Evolutionary conservation across 176 grass and related monocot species (phyloP), one percentile per base, ranked within the genome.

Genomic region (Cenchrus fungigraminus): DNA sequence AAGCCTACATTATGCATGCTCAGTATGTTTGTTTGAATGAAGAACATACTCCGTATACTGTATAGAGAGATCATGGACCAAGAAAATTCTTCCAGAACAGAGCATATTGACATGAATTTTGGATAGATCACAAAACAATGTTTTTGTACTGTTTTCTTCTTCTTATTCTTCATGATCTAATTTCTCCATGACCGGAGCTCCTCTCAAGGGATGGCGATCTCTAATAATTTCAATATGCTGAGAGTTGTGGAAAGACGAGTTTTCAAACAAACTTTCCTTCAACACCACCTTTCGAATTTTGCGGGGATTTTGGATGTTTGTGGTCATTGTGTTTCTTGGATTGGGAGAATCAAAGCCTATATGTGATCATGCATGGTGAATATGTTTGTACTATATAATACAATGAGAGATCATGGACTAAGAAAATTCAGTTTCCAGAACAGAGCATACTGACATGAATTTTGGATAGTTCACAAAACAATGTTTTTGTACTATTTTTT

Each of bases 241-340:
- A 25, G 22, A 25, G 22, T 25, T 25, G 22, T 25, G 22, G 22
- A 25, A 25, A 25, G 22, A 25, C 22, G 22, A 25, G 22, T 25
- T 25, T 25, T 25, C 22, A 25, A 25, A 25, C 22, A 25, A 25
- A 25, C 22, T 25, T 25, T 25, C 22, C 22, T 25, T 25, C 22
- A 25, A 25, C 22, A 25, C 22, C 22, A 25, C 22, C 15, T 16
- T 60, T 37, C 45, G 49, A 70, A 65, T 84, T 51, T 29, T 77
- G 31, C 57, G 78, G 46, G 52, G 58, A 73, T 83, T 79, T 78
- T 51, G 28, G 65, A 34, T 83, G 79, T 65, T 54, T 73, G 58
- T 9, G 43, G 13, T 44, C 57, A 13, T 78, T 66, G 15, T 10
- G 40, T 8, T 52, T 63, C 14, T 5, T 50, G 65, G 67, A 54